Evolutionary conservation across 2,329 filamentous ascomycete species (phyloP), one percentile per base, ranked within the genome.

Genomic region (Pyricularia grisea): DNA sequence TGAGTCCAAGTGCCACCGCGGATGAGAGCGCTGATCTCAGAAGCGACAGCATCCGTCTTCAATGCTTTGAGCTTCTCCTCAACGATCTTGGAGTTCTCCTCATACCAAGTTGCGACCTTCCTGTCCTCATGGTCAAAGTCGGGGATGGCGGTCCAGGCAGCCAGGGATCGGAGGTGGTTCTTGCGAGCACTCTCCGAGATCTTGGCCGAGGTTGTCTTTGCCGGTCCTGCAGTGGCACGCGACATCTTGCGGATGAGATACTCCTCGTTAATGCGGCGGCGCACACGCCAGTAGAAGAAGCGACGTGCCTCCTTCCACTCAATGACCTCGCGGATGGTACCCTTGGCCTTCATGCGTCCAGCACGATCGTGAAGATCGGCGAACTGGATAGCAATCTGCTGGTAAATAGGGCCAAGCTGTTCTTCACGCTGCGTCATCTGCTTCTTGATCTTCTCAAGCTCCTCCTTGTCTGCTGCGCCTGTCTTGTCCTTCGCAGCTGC

Each of bases 251-350:
- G 95, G 79, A 99, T 86, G 75, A 99, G 93, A 80, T 96, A 92
- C 83, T 99, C 95, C 83, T 99, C 95, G 81, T 96, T 98, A 78
- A 99, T 86, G 82, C 95, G 89, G 78, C 95, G 92, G 80, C 96
- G 94, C 72, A 97, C 90, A 81, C 95, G 94, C 95, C 96, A 99
- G 91, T 98, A 99, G 86, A 99, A 98, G 92, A 95, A 98, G 77
- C 94, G 91, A 73, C 95, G 90, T 11, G 94, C 90, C 75, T 97
- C 91, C 78, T 88, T 85, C 95, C 94, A 98, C 76, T 90, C 87
- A 60, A 99, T 86, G 14, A 89, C 83, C 75, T 92, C 87, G 72
- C 95, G 93, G 76, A 99, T 97, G 69, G 91, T 90, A 71, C 93
- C 91, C 89, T 99, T 99, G 80, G 95, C 95, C 84, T 97, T 88